Percentiles rank a stretch among this genome's conserved stretches.
phyloP scores from a whole-genome alignment of 202 grass and related monocot genomes.

The Schoenoplectus triqueter region DNA sequence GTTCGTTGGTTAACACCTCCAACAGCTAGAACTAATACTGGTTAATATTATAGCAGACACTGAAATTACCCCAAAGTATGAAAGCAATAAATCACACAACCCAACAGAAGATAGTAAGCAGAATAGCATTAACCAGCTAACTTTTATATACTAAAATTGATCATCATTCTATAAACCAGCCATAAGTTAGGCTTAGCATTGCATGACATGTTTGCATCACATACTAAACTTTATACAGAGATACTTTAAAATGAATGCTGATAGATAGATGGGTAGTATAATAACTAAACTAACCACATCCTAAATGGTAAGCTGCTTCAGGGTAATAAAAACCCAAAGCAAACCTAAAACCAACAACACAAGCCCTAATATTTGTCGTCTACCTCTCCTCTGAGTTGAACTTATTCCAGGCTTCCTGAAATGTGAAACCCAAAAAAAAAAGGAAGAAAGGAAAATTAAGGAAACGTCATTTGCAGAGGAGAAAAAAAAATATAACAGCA shows the following conservation, averaged over 20 bases:
- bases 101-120: background rate
- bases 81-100: background rate
- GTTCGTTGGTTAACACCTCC: background rate
- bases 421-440: conserved; percentile 23
- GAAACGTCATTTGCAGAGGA: background rate
- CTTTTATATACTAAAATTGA: conserved; percentile 38
- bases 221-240: conserved; percentile 39
- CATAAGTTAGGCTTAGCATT: conserved; percentile 26
- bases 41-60: background rate
- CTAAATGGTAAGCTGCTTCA: conserved; percentile 19
- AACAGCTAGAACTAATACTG: background rate
- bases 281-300: conserved; percentile 28
- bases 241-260: conserved; percentile 33
- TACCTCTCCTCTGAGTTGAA: conserved; percentile 83
- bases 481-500: background rate
- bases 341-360: conserved; percentile 13
- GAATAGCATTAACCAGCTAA: conserved; percentile 13
- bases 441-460: background rate
- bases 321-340: conserved; percentile 30
- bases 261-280: conserved; percentile 6
- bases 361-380: conserved; percentile 21
- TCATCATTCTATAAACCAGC: conserved; percentile 37
- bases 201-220: conserved; percentile 32
- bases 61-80: background rate
- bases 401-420: conserved; percentile 97